These are phyloP conservation scores for Psidium friedrichsthalianum DNA, from an alignment of 345 rosid genomes.

Conservation along the genomic window DNA sequence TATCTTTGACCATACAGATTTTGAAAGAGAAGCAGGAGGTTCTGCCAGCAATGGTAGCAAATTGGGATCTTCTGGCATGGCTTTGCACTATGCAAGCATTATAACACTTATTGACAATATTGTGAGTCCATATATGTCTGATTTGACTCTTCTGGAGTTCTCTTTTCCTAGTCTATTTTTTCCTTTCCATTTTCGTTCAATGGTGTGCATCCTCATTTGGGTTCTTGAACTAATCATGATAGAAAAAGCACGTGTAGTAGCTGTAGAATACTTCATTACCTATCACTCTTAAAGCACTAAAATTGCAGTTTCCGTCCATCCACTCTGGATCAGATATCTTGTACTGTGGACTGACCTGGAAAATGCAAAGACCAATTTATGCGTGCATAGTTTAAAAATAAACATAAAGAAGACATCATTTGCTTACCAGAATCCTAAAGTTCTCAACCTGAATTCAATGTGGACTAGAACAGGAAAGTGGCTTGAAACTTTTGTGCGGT, in stretches of 20 bases:
- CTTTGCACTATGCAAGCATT: conserved; percentile 37
- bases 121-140: conserved; percentile 6
- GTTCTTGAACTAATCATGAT: neutral
- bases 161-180: neutral
- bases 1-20: conserved; percentile 34
- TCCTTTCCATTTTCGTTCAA: neutral
- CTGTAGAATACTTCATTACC: neutral
- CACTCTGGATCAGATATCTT: neutral
- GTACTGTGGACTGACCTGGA: neutral
- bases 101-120: conserved; percentile 29
- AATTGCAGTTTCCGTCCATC: neutral
- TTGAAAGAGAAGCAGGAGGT: conserved; percentile 11
- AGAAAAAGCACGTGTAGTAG: neutral
- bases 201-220: neutral
- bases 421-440: neutral
- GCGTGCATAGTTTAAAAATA: neutral
- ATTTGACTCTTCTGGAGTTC: neutral
- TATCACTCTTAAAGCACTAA: neutral
- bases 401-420: neutral
- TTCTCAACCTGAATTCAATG: neutral
- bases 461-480: neutral
- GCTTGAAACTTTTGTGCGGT: neutral
- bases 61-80: conserved; percentile 36
- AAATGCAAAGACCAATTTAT: neutral
- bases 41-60: conserved; percentile 8